Evolutionary conservation across 179 eudicot genomes (phyloP).

Genomic region (Vitellaria paradoxa): DNA sequence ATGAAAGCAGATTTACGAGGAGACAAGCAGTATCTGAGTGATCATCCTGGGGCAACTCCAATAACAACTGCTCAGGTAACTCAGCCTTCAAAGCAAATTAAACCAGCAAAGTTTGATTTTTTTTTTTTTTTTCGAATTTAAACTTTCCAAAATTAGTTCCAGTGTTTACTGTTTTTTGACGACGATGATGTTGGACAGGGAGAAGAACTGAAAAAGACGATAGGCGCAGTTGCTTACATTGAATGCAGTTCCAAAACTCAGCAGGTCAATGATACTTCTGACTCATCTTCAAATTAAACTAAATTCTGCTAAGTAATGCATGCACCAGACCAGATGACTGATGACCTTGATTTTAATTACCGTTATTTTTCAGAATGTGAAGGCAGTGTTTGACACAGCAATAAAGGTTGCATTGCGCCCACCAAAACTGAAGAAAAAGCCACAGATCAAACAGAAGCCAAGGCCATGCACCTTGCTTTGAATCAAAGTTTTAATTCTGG

Average conservation of each 20-base stretch:
- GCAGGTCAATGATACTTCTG: slow-evolving; percentile 34
- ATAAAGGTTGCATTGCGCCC: slow-evolving; percentile 78
- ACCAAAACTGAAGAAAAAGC: slow-evolving; percentile 68
- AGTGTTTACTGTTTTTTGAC: not conserved
- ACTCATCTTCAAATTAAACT: not conserved
- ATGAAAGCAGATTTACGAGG: slow-evolving; percentile 60
- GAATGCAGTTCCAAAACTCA: slow-evolving; percentile 92
- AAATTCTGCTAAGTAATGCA: too few species aligned
- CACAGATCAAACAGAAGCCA: slow-evolving; percentile 28
- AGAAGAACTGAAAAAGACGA: slow-evolving; percentile 69
- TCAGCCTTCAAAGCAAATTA: not conserved
- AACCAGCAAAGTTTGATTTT: not conserved
- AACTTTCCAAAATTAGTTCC: not conserved
- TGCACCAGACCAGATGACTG: too few species aligned
- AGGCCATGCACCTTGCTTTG: slow-evolving; percentile 34
- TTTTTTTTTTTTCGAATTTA: not conserved
- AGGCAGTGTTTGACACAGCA: slow-evolving; percentile 75
- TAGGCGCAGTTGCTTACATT: slow-evolving; percentile 67
- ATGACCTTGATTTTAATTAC: not conserved
- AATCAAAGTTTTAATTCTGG: not conserved
- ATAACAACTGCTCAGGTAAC: slow-evolving; percentile 69
- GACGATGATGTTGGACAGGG: slow-evolving; percentile 37
- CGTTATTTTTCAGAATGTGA: slow-evolving; percentile 55
- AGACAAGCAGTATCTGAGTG: slow-evolving; percentile 66
- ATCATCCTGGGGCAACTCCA: slow-evolving; percentile 76